Evolutionary conservation across 2,329 filamentous ascomycete species (phyloP).

Genomic region (Trichoderma oligosporum): DNA sequence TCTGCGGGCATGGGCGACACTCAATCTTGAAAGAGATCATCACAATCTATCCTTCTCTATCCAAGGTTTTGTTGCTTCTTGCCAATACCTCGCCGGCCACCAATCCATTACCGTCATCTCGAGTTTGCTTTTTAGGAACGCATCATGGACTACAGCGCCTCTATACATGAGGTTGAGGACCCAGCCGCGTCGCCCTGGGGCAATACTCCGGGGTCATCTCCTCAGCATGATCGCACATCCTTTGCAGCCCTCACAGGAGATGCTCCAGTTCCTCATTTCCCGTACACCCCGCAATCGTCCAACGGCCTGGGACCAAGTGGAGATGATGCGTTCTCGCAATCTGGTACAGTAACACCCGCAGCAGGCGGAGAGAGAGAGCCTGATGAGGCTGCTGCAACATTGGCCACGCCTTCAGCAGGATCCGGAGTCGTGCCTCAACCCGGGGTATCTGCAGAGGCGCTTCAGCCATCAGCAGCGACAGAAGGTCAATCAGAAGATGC

Average conservation of each 20-base stretch:
- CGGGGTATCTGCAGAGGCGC: conserved; percentile 28
- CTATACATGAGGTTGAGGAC: conserved; percentile 53
- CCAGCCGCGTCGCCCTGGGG: conserved; percentile 54
- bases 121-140: conserved; percentile 5
- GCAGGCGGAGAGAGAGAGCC: conserved; percentile 43
- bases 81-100: conserved; percentile 15
- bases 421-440: conserved; percentile 23
- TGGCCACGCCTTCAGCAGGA: conserved; percentile 19
- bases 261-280: conserved; percentile 41
- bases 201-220: conserved; percentile 50
- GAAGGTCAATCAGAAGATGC: conserved; percentile 32
- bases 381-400: conserved; percentile 33
- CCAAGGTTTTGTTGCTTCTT: not conserved
- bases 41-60: not conserved
- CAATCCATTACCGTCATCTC: conserved; percentile 23
- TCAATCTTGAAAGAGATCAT: not conserved
- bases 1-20: conserved; percentile 16
- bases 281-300: conserved; percentile 41
- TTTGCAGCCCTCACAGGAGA: conserved; percentile 43
- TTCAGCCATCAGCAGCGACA: conserved; percentile 24
- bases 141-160: conserved; percentile 56
- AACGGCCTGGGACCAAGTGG: conserved; percentile 42
- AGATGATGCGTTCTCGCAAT: conserved; percentile 42
- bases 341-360: conserved; percentile 45
- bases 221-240: conserved; percentile 42